Conservation (phyloP, 345 rosid species). For the Gossypioides kirkii region DNA sequence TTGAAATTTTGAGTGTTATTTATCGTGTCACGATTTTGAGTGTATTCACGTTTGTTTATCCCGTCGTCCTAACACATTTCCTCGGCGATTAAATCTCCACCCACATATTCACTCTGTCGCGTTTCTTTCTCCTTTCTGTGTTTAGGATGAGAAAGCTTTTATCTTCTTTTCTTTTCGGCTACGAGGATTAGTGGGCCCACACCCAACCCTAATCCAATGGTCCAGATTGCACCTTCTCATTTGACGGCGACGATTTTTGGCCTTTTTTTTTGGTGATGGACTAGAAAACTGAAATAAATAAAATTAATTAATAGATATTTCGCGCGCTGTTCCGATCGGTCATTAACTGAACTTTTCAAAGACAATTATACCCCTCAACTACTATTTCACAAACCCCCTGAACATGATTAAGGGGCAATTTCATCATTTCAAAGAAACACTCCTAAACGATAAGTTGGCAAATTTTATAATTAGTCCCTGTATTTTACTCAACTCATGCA, state of each 20-base stretch:
- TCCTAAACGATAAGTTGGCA: no score
- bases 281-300: neutral
- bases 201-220: slow-evolving; percentile 19
- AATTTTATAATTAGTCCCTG: no score
- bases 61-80: neutral
- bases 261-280: neutral
- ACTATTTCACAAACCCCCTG: neutral
- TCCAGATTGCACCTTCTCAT: neutral
- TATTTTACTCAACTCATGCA: no score
- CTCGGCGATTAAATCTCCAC: slow-evolving; percentile 11
- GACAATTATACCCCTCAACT: slow-evolving; percentile 12
- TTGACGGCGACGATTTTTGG: slow-evolving; percentile 32
- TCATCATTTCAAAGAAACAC: no score
- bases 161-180: neutral
- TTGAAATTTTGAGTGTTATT: no score
- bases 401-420: neutral
- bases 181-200: slow-evolving; percentile 7
- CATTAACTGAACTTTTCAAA: neutral
- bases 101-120: neutral
- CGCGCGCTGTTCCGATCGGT: neutral
- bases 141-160: neutral
- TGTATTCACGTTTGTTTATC: no score
- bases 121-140: no score
- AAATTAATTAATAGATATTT: neutral
- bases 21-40: no score